Evolutionary conservation across 768 basidiomycete genomes (phyloP), one percentile per base, ranked within the genome.

Genomic region (Filobasidium floriforme): DNA sequence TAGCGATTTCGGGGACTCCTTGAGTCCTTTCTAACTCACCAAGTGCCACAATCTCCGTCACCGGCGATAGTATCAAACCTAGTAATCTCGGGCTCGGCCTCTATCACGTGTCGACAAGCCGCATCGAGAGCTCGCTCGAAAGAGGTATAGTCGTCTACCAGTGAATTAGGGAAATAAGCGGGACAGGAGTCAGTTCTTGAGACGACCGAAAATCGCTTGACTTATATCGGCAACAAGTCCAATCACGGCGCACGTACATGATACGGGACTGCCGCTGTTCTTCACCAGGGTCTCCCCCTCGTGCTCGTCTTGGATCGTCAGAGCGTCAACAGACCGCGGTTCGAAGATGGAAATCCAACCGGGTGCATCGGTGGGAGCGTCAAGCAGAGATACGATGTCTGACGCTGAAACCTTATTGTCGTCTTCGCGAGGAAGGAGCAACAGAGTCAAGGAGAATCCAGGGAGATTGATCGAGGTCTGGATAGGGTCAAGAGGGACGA

Each of bases 1-100:
- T n/a, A n/a, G n/a, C n/a, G n/a, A n/a, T n/a, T n/a, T n/a, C n/a
- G n/a, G n/a, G n/a, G n/a, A n/a, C n/a, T n/a, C n/a, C n/a, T n/a
- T n/a, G n/a, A n/a, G n/a, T n/a, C n/a, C n/a, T n/a, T n/a, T n/a
- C n/a, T 11, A 54, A 54, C 26, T 54, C 10, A 54, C 52, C 52
- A 54, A 12, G 52, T 54, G 9, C 86, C 85, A 59, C 85, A 86
- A 72, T 86, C 85, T 5, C 93, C 93, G 73, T 98, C 93, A 28
- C 93, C 93, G 1, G 89, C 89, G 62, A 97, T 87, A 66, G 84
- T 87, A 77, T 98, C 94, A 86, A 90, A 88, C 22, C 83, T 79
- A 18, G 93, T 97, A 67, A 98, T 90, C 69, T 92, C 91, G 1
- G 88, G 85, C 76, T 96, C 93, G 7, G 88, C 88, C 7, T 79